Conservation (phyloP, 345 rosid species). For the Citrus sp. region DNA sequence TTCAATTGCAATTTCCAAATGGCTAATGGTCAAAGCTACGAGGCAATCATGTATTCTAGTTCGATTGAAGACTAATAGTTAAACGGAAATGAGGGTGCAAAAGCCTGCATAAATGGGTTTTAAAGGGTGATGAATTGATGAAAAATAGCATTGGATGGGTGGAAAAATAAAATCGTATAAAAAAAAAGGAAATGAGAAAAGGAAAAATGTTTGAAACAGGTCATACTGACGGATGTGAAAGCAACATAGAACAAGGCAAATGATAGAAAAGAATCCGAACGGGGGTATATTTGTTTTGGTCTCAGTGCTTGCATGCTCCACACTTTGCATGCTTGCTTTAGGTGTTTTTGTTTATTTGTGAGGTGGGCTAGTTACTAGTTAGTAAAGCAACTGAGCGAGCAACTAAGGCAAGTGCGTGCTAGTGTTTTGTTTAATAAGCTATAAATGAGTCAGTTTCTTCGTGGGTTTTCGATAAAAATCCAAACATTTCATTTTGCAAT, state of each 20-base stretch:
- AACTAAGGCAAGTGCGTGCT: neutral
- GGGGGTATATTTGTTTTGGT: neutral
- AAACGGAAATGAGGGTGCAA: neutral
- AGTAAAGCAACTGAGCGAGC: neutral
- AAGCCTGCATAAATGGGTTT: neutral
- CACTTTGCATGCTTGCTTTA: slow-evolving; percentile 7
- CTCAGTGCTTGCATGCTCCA: slow-evolving; percentile 13
- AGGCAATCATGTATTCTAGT: neutral
- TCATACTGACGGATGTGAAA: slow-evolving; percentile 2
- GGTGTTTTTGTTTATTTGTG: neutral
- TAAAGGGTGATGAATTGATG: neutral
- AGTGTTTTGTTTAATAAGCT: neutral
- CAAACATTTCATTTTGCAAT: neutral
- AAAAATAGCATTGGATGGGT: neutral
- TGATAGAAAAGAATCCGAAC: slow-evolving; percentile 14
- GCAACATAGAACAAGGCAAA: neutral
- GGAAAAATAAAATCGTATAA: neutral
- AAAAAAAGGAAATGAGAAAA: neutral
- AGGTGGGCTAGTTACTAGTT: neutral
- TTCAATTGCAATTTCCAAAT: neutral
- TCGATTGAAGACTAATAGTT: neutral
- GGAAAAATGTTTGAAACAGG: neutral
- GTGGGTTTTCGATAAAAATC: neutral
- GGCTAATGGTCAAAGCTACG: neutral
- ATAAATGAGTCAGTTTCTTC: neutral